Evolutionary conservation across 306 rosid genomes (phyloP).

Genomic region (Vicia faba): DNA sequence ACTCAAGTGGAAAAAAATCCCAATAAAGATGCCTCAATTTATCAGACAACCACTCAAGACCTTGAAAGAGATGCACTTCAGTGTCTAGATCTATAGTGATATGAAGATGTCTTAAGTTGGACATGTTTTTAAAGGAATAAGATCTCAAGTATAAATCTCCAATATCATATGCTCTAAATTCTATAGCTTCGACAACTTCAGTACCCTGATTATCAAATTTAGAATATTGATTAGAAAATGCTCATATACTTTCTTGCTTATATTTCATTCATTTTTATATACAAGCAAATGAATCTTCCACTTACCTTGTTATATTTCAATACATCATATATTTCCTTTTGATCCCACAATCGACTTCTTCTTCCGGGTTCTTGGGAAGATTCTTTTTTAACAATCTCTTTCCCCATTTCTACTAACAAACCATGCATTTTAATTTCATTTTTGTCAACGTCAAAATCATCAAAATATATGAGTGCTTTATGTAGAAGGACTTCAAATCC

Average conservation of each 20-base stretch:
- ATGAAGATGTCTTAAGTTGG: too few species aligned
- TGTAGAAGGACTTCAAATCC: conserved; percentile 15
- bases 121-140: too few species aligned
- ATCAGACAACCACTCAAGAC: neutral
- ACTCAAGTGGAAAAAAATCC: neutral
- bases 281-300: too few species aligned
- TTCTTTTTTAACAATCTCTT: conserved; percentile 25
- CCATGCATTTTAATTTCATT: neutral
- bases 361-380: conserved; percentile 7
- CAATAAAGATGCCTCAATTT: conserved; percentile 2
- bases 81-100: too few species aligned
- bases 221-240: neutral
- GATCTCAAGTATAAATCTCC: too few species aligned
- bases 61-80: neutral
- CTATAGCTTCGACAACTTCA: too few species aligned
- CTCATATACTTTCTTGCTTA: neutral
- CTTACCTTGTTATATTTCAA: neutral
- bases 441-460: too few species aligned
- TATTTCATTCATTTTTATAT: neutral
- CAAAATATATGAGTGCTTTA: conserved; percentile 38
- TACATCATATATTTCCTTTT: neutral
- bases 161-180: too few species aligned
- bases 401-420: conserved; percentile 18
- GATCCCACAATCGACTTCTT: conserved; percentile 36
- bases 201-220: too few species aligned